Conservation (phyloP, 176 grass and related monocot genomes). For the Typha latifolia region DNA sequence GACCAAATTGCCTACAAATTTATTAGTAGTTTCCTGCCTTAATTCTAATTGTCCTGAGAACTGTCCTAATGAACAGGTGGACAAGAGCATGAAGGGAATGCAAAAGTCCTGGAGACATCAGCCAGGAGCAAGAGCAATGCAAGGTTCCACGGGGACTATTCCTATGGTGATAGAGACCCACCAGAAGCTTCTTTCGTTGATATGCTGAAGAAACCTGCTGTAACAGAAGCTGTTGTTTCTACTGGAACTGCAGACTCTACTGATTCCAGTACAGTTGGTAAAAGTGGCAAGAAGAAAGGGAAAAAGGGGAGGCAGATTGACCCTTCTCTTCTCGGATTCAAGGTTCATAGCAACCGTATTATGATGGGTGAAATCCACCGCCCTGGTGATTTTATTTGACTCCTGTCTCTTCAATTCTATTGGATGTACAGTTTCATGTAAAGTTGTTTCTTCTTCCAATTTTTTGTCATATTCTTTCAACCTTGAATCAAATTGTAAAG, state of each 20-base stretch:
- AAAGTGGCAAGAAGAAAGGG: conserved; percentile 69
- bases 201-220: conserved; percentile 61
- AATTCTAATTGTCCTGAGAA: too few species aligned
- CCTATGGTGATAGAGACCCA: conserved; percentile 28
- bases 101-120: too few species aligned
- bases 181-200: conserved; percentile 78
- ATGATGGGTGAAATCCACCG: conserved; percentile 99
- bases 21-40: too few species aligned
- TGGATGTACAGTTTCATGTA: conserved; percentile 21
- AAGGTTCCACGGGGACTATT: too few species aligned
- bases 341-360: conserved; percentile 96
- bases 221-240: conserved; percentile 55
- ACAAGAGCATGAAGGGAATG: too few species aligned
- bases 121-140: too few species aligned
- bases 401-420: conserved; percentile 31
- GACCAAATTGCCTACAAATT: too few species aligned
- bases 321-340: conserved; percentile 94
- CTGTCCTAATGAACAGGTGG: too few species aligned
- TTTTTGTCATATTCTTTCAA: neutral
- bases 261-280: conserved; percentile 42
- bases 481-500: neutral
- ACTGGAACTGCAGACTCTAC: conserved; percentile 32
- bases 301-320: conserved; percentile 99
- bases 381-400: conserved; percentile 42
- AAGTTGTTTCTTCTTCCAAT: neutral